Percentiles rank a stretch among this genome's conserved stretches.
phyloP scores from a whole-genome alignment of 345 rosid genomes.

The Noccaea bulbosa region DNA sequence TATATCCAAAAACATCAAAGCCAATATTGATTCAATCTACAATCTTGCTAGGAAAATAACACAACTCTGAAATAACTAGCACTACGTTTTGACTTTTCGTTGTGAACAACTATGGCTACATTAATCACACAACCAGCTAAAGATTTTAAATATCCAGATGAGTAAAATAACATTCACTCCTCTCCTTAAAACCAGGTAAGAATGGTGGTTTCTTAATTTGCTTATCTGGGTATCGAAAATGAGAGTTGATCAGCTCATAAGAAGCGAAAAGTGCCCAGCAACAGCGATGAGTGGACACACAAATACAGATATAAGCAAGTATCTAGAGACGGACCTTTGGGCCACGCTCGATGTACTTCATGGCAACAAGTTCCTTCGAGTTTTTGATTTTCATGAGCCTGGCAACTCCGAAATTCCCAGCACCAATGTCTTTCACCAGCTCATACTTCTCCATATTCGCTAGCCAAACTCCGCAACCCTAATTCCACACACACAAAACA shows the following conservation, averaged over 20 bases:
- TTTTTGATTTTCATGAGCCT: slow-evolving; percentile 84
- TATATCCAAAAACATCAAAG: slow-evolving; percentile 40
- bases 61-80: not conserved
- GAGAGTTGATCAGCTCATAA: not conserved
- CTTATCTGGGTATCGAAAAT: not conserved
- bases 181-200: not conserved
- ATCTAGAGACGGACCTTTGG: slow-evolving; percentile 51
- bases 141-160: not conserved
- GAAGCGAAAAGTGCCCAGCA: not conserved
- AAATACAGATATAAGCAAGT: not conserved
- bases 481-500: slow-evolving; percentile 7
- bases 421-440: slow-evolving; percentile 79
- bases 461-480: slow-evolving; percentile 14
- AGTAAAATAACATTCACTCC: not conserved
- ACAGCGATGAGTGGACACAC: not conserved
- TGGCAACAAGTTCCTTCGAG: slow-evolving; percentile 82
- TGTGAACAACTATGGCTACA: too few species aligned
- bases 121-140: not conserved
- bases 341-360: slow-evolving; percentile 95
- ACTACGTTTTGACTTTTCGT: not conserved
- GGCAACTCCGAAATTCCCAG: slow-evolving; percentile 90
- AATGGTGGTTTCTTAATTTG: not conserved
- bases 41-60: not conserved
- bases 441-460: slow-evolving; percentile 81
- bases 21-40: slow-evolving; percentile 6